Base-by-base conservation (phyloP, 495 filamentous ascomycete species). In the Hypomontagnella monticulosa region DNA sequence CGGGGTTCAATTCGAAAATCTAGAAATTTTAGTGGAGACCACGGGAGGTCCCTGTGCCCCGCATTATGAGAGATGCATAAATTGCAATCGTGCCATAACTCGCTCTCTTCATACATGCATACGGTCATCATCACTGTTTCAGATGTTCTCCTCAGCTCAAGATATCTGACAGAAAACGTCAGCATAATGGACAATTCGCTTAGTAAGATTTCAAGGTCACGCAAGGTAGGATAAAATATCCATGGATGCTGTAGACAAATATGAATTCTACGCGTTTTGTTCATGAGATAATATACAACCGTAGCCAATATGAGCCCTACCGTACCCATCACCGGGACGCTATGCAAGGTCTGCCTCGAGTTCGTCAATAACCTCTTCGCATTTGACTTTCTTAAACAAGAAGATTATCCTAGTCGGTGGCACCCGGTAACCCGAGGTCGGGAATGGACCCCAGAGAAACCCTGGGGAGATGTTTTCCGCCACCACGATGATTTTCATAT, bases 341-440 rank as follows among this genome's bases (percentile, higher is more conserved):
- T 68, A 11, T 68, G 65, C 16, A 42, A 59, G 14, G 37, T 63
- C 18, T 68, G 65, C n/a, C 38, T 37, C 36, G 53, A 68, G 27
- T 68, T 68, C 46, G 46, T 61, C 32, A 23, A 15, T 32, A 33
- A 68, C 14, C 54, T 68, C 18, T 68, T 63, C 54, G 18, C 48
- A 14, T 63, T 59, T 19, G 16, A 51, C 8, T 63, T 68, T 15
- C 14, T 37, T 11, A 44, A 8, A 4, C 53, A 63, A n/a, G 53
- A 42, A 6, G 8, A 8, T 7, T 63, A 63, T 30, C 59, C 59
- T 9, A 0, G 41, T 3, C 54, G 27, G 9, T 68, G 65, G 65
- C 36, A 15, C 2, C 57, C 42, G 18, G 15, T 19, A 33, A 6
- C 6, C 23, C 23, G 23, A 27, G 42, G 37, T 6, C n/a, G 15